These are phyloP conservation scores for Corymbia maculata DNA, from an alignment of 345 rosid species.

Conservation along the genomic window DNA sequence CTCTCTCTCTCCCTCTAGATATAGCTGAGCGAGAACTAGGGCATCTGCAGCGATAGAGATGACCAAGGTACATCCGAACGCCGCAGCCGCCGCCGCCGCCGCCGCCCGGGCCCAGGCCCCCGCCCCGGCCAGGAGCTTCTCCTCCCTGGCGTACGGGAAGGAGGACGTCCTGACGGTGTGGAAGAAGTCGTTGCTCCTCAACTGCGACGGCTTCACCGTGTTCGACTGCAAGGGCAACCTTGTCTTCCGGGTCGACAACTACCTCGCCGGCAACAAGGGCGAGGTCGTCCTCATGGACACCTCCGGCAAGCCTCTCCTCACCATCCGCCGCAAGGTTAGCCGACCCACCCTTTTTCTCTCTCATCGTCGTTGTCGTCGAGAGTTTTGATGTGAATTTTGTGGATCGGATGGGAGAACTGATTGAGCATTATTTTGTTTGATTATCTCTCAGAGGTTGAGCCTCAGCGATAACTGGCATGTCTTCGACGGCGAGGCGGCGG, in stretches of 20 bases:
- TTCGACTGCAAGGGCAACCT: constrained; percentile 66
- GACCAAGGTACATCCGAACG: constrained; percentile 75
- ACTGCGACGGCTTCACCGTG: constrained; percentile 93
- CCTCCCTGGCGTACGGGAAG: not conserved
- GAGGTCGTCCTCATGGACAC: constrained; percentile 91
- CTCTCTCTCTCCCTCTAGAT: not conserved
- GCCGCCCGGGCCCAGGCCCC: not conserved
- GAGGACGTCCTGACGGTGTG: constrained; percentile 64
- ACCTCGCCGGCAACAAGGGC: constrained; percentile 39
- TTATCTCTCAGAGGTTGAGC: constrained; percentile 44
- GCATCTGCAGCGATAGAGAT: constrained; percentile 7
- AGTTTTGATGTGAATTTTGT: not conserved
- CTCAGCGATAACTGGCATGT: constrained; percentile 73
- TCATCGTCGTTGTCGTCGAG: not conserved
- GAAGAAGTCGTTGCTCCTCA: constrained; percentile 90
- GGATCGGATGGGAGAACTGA: not conserved
- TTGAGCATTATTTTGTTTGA: not conserved
- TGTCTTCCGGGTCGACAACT: constrained; percentile 79
- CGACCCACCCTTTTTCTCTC: not conserved
- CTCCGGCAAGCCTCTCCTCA: constrained; percentile 78
- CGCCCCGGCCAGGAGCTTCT: not conserved
- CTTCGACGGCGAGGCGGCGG: constrained; percentile 63
- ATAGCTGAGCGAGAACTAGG: not conserved
- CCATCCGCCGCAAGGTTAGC: constrained; percentile 85
- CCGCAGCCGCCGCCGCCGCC: not conserved